Conservation (phyloP, 1,284 basidiomycete genomes). For the Fomitopsis schrenkii region DNA sequence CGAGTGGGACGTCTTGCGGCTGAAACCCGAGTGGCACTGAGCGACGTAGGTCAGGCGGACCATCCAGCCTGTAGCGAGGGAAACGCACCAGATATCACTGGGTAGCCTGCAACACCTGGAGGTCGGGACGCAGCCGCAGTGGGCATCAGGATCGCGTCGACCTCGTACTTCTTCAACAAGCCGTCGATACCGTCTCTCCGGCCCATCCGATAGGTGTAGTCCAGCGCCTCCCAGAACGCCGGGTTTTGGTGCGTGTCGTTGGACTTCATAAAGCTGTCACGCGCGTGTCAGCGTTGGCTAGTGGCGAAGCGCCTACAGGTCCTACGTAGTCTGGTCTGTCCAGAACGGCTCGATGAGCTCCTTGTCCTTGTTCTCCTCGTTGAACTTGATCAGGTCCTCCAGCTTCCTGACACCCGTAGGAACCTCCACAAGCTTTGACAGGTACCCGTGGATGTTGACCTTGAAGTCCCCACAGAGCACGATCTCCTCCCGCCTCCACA, state of each 20-base stretch:
- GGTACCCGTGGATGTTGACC: constrained; percentile 31
- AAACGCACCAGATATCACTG: constrained; percentile 33
- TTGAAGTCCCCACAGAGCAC: constrained; percentile 37
- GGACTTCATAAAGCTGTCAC: constrained; percentile 32
- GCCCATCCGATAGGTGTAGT: constrained; percentile 33
- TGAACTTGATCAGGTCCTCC: constrained; percentile 38
- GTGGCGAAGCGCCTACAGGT: not conserved
- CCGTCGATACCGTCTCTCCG: constrained; percentile 42
- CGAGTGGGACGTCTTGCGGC: constrained; percentile 28
- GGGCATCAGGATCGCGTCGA: constrained; percentile 44
- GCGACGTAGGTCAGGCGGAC: not conserved
- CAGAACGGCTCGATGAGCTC: constrained; percentile 36
- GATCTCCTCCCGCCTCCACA: constrained; percentile 24
- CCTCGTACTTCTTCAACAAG: constrained; percentile 33
- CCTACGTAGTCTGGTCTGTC: constrained; percentile 35
- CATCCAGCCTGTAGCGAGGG: not conserved
- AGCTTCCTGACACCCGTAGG: constrained; percentile 32
- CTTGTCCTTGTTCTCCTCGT: constrained; percentile 33
- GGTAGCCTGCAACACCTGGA: constrained; percentile 40
- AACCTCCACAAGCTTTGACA: constrained; percentile 25
- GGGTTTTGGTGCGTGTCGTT: constrained; percentile 31
- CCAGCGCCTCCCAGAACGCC: constrained; percentile 34
- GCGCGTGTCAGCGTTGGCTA: not conserved
- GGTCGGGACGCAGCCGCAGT: constrained; percentile 27
- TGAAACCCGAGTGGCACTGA: constrained; percentile 47